Conservation (phyloP, 139 green algal genomes). For the Limnomonas spitsbergensis region DNA sequence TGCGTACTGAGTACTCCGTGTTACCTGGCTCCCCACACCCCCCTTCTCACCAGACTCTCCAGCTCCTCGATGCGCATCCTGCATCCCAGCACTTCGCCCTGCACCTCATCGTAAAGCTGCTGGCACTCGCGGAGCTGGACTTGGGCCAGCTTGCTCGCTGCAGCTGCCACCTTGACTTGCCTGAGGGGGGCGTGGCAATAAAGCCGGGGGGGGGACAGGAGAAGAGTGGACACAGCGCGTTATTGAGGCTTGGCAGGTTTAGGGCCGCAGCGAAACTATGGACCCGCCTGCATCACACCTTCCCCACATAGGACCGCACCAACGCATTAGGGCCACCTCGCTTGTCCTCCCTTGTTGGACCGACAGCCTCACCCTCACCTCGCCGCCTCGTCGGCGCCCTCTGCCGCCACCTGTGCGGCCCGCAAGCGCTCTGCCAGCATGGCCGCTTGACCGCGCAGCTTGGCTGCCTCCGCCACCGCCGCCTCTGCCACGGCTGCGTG, state of each 20-base stretch:
- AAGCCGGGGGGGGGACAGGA: no score
- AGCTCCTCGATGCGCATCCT: background rate
- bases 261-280: no score
- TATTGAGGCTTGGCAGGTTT: no score
- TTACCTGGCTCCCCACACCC: no score
- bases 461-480: background rate
- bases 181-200: no score
- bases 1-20: no score
- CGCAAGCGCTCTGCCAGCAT: conserved; percentile 9
- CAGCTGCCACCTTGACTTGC: background rate
- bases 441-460: background rate
- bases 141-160: background rate
- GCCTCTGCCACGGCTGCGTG: background rate
- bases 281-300: no score
- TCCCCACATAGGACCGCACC: no score
- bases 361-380: background rate
- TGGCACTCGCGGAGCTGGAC: background rate
- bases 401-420: background rate
- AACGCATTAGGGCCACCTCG: no score
- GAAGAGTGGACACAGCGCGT: no score
- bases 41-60: background rate
- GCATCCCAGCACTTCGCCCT: background rate
- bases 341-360: no score
- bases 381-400: background rate
- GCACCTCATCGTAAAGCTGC: background rate